Conservation (phyloP, 106 monocot species). For the Phalaenopsis equestris region DNA sequence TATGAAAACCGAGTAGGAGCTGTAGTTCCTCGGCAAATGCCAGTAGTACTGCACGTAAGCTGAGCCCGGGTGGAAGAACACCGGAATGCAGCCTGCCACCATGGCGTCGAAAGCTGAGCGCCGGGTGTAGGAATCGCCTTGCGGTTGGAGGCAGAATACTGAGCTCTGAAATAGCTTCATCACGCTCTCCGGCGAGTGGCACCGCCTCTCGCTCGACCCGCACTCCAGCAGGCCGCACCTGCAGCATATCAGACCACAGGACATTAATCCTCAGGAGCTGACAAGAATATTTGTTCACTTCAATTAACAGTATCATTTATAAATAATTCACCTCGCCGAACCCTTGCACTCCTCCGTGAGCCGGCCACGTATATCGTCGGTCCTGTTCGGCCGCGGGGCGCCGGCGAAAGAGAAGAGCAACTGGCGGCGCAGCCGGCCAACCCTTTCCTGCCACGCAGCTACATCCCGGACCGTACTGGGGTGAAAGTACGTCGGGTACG, state of each 20-base stretch:
- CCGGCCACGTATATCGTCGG: constrained; percentile 15
- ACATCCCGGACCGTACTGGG: constrained; percentile 20
- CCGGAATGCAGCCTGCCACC: constrained; percentile 63
- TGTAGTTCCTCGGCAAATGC: constrained; percentile 39
- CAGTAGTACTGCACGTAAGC: constrained; percentile 58
- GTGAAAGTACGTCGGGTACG: constrained; percentile 50
- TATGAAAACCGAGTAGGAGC: constrained; percentile 52
- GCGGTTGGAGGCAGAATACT: constrained; percentile 56
- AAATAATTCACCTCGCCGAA: not conserved
- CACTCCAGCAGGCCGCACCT: constrained; percentile 31
- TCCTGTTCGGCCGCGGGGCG: constrained; percentile 25
- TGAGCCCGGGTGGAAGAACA: constrained; percentile 56
- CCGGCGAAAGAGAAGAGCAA: constrained; percentile 52
- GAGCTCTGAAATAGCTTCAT: constrained; percentile 40
- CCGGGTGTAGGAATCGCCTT: constrained; percentile 61
- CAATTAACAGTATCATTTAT: no score
- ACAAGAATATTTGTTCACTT: no score
- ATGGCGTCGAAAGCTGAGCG: constrained; percentile 60
- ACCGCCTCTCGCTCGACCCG: constrained; percentile 6
- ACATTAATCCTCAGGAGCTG: no score
- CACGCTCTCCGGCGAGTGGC: constrained; percentile 40
- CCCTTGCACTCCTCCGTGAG: constrained; percentile 24
- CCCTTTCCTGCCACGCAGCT: constrained; percentile 31
- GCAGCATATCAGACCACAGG: no score
- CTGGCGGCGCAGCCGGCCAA: constrained; percentile 8